These are phyloP conservation scores for Gracilariopsis chorda DNA, from an alignment of 23 red algal species.

Conservation along the genomic window DNA sequence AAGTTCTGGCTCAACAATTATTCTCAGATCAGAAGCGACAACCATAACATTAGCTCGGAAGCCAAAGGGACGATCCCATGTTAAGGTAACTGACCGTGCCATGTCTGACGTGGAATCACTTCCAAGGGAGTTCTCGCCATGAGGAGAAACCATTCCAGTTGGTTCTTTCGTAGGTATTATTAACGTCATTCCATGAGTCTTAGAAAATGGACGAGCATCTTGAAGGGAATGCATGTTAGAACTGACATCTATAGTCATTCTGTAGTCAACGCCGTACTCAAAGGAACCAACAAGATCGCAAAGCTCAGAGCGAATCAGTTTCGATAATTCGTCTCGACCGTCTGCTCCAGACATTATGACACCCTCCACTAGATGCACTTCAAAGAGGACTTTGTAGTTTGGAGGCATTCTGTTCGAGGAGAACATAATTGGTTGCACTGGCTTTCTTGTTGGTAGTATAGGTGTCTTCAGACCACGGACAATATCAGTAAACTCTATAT, in stretches of 20 bases:
- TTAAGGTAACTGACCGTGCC: constrained; percentile 37
- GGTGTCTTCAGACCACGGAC: constrained; percentile 72
- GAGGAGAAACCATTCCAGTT: background rate
- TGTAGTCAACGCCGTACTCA: constrained; percentile 79
- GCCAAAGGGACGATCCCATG: constrained; percentile 70
- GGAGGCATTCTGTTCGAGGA: constrained; percentile 74
- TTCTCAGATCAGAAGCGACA: constrained; percentile 63
- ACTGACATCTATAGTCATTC: constrained; percentile 68
- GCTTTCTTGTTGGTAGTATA: constrained; percentile 55
- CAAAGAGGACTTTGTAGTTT: constrained; percentile 70
- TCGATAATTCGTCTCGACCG: constrained; percentile 12
- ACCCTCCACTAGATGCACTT: constrained; percentile 38
- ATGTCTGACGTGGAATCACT: background rate
- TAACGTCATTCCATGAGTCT: constrained; percentile 32
- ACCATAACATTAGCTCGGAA: constrained; percentile 74
- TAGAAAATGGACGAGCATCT: constrained; percentile 30
- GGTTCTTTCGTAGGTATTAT: constrained; percentile 28
- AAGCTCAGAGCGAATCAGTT: constrained; percentile 52
- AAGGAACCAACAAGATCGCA: constrained; percentile 58
- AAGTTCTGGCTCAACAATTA: constrained; percentile 75
- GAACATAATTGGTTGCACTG: constrained; percentile 70
- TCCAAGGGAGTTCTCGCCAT: background rate
- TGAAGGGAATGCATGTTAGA: constrained; percentile 50
- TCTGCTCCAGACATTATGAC: constrained; percentile 68
- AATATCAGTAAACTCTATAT: constrained; percentile 84